Evolutionary conservation across 345 rosid genomes (phyloP).

Genomic region (Cardamine chenopodiifolia): DNA sequence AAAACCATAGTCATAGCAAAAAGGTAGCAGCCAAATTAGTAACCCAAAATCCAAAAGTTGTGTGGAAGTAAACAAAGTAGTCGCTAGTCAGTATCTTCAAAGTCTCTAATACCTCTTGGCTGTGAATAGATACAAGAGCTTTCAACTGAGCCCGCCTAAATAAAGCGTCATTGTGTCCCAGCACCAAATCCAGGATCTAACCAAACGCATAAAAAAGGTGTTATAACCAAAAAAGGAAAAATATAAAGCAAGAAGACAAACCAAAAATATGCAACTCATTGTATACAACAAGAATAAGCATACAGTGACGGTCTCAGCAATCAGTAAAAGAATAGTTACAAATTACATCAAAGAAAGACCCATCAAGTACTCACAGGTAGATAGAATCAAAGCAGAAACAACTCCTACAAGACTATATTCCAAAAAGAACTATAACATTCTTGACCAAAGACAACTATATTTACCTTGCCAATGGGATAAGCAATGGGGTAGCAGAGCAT

Average conservation of each 20-base stretch:
- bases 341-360: background rate
- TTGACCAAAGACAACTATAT: background rate
- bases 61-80: background rate
- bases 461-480: constrained; percentile 92
- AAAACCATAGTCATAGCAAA: constrained; percentile 12
- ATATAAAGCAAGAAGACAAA: background rate
- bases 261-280: background rate
- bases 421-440: background rate
- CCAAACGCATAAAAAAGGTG: constrained; percentile 17
- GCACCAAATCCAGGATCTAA: constrained; percentile 82
- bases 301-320: background rate
- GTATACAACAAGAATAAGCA: background rate
- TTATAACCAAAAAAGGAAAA: background rate
- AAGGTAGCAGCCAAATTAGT: constrained; percentile 1
- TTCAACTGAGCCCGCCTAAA: constrained; percentile 96
- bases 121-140: constrained; percentile 90
- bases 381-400: background rate
- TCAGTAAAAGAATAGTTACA: background rate
- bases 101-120: constrained; percentile 69
- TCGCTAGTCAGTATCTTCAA: background rate
- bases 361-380: background rate
- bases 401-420: background rate
- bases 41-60: background rate
- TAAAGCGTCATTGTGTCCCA: constrained; percentile 88
- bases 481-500: constrained; percentile 81